Conservation (phyloP, 78 protist species). For the Planoprotostelium fungivorum region DNA sequence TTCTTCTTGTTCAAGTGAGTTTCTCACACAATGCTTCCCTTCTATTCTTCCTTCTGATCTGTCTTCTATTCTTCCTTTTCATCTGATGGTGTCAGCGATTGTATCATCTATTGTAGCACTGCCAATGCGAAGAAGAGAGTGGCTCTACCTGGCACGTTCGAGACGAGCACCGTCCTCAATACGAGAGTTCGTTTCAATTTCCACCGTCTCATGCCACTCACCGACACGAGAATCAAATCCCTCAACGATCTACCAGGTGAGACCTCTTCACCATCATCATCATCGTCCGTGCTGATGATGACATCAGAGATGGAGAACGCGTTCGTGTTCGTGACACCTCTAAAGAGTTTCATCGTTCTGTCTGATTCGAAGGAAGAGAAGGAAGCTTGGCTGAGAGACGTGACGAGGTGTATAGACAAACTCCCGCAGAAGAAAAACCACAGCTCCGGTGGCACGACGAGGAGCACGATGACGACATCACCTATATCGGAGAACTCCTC, state of each 20-base stretch:
- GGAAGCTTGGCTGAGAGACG: neutral
- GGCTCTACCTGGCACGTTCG: neutral
- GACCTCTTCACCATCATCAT: neutral
- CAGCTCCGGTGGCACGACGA: neutral
- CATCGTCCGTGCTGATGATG: neutral
- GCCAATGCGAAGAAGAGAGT: neutral
- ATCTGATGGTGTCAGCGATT: neutral
- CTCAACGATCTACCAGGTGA: neutral
- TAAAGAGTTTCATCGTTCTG: neutral
- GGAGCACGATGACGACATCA: no score
- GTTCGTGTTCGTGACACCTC: neutral
- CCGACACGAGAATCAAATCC: neutral
- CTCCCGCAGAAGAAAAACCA: neutral
- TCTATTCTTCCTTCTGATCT: neutral
- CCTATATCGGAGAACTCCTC: neutral
- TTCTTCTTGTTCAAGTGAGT: conserved; percentile 24
- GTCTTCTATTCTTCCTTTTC: no score
- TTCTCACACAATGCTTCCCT: neutral
- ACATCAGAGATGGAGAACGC: neutral
- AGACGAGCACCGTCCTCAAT: neutral
- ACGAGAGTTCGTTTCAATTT: neutral
- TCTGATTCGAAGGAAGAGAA: neutral
- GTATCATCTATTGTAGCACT: neutral
- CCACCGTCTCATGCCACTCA: neutral
- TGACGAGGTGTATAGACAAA: neutral